Evolutionary conservation across 129 eudicot species (phyloP).

Genomic region (Oenanthe sinensis): DNA sequence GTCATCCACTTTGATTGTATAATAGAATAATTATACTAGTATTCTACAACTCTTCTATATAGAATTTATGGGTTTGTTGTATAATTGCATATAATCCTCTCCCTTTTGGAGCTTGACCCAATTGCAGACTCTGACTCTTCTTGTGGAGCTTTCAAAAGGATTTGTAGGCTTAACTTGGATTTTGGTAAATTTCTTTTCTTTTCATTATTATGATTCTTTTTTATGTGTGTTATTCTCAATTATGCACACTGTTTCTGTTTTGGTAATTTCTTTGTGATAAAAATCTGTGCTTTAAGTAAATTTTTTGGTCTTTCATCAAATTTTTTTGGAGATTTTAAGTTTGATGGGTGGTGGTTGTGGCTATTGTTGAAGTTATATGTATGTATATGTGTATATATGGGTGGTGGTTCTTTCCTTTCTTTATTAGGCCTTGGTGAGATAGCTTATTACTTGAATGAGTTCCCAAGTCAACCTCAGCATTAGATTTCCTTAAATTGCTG

Average conservation of each 20-base stretch:
- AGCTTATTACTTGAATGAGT: not conserved
- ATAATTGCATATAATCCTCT: not conserved
- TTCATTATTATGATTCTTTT: not conserved
- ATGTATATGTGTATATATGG: not conserved
- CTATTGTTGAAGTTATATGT: not conserved
- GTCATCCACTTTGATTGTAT: constrained; percentile 16
- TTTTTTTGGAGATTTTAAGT: not conserved
- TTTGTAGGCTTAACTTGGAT: not conserved
- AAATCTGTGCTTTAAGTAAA: not conserved
- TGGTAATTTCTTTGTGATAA: not conserved
- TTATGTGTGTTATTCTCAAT: not conserved
- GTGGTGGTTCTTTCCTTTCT: not conserved
- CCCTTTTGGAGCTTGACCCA: constrained; percentile 17
- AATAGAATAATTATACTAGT: not conserved
- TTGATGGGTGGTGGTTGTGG: not conserved
- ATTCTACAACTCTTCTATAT: constrained; percentile 9
- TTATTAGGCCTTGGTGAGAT: not conserved
- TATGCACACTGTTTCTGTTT: not conserved
- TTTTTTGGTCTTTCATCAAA: not conserved
- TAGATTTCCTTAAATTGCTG: constrained; percentile 2
- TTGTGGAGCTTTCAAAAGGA: constrained; percentile 20
- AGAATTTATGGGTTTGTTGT: not conserved
- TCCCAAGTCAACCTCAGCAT: not conserved
- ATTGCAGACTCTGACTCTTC: constrained; percentile 18
- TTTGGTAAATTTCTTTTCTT: not conserved